Evolutionary conservation across 345 rosid genomes (phyloP), one percentile per base, ranked within the genome.

Genomic region (Psidium friedrichsthalianum): DNA sequence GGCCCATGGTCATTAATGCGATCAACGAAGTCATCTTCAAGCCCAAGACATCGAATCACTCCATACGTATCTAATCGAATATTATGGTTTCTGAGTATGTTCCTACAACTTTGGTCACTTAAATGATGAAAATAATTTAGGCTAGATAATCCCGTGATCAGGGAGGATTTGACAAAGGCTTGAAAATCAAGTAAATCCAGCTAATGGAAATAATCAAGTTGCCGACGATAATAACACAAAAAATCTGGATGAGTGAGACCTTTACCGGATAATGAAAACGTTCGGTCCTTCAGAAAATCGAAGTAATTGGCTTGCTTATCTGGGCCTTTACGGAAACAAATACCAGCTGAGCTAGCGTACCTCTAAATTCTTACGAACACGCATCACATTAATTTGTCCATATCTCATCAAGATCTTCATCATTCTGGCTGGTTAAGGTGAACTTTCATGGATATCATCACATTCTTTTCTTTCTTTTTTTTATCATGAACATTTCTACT

Each of bases 11-110:
- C 0, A 0, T 58, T 8, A 58, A 58, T n/a, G 36, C 1, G 2
- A n/a, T 58, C 32, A n/a, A 5, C 3, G 6, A 2, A 12, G 18
- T 58, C 69, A 58, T n/a, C 0, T n/a, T 0, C 1, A 58, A n/a
- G 64, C 15, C n/a, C 1, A 0, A 0, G 69, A 6, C 32, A 58
- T 58, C 0, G 2, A 58, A n/a, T n/a, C 6, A 12, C 7, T 58
- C 36, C 36, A 58, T n/a, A 12, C 4, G 1, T 6, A 58, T 58
- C 69, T 7, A n/a, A n/a, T 32, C 11, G 3, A 12, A n/a, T n/a
- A n/a, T 2, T 32, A 3, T 0, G 6, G 16, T 58, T 58, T 58
- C 32, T 0, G 0, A 1, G 8, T 12, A 58, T n/a, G 32, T n/a
- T n/a, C 64, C n/a, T 0, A 6, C 13, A 24, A 56, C 61, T 24